Conservation (phyloP, 2,329 filamentous ascomycete genomes). For the Colletotrichum lindemuthianum region DNA sequence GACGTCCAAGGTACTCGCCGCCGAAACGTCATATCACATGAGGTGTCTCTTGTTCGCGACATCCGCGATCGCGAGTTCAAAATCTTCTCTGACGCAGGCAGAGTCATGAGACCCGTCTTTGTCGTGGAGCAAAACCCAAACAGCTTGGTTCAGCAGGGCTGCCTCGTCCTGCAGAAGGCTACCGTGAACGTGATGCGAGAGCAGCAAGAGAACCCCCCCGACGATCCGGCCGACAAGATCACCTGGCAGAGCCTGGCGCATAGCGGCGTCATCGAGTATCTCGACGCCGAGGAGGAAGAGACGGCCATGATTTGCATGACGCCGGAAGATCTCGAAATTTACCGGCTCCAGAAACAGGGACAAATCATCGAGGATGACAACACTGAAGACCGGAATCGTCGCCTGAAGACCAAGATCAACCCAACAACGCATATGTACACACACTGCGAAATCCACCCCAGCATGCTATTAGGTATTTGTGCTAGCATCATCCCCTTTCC, state of each 20-base stretch:
- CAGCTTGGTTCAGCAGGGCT: slow-evolving; percentile 80
- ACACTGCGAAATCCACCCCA: slow-evolving; percentile 98
- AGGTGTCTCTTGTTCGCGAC: slow-evolving; percentile 94
- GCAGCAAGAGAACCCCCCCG: slow-evolving; percentile 73
- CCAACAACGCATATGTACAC: slow-evolving; percentile 92
- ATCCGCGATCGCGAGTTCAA: slow-evolving; percentile 98
- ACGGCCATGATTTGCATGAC: slow-evolving; percentile 99
- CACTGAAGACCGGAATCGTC: slow-evolving; percentile 77
- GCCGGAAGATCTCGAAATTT: slow-evolving; percentile 89
- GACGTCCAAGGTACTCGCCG: slow-evolving; percentile 82
- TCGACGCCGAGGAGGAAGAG: slow-evolving; percentile 98
- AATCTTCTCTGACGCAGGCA: slow-evolving; percentile 96
- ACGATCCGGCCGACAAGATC: slow-evolving; percentile 71
- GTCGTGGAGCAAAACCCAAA: slow-evolving; percentile 78
- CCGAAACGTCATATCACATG: slow-evolving; percentile 84
- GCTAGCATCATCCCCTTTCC: slow-evolving; percentile 99
- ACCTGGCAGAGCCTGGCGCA: slow-evolving; percentile 90
- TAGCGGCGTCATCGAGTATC: slow-evolving; percentile 89
- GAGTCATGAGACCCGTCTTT: slow-evolving; percentile 93
- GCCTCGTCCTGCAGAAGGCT: slow-evolving; percentile 85
- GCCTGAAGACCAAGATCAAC: slow-evolving; percentile 89
- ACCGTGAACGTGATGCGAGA: slow-evolving; percentile 79
- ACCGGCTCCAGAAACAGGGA: slow-evolving; percentile 75
- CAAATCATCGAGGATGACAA: slow-evolving; percentile 70
- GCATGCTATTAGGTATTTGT: slow-evolving; percentile 98